phyloP scores from a whole-genome alignment of 2,329 filamentous ascomycete species.

The Verticillium klebahnii region DNA sequence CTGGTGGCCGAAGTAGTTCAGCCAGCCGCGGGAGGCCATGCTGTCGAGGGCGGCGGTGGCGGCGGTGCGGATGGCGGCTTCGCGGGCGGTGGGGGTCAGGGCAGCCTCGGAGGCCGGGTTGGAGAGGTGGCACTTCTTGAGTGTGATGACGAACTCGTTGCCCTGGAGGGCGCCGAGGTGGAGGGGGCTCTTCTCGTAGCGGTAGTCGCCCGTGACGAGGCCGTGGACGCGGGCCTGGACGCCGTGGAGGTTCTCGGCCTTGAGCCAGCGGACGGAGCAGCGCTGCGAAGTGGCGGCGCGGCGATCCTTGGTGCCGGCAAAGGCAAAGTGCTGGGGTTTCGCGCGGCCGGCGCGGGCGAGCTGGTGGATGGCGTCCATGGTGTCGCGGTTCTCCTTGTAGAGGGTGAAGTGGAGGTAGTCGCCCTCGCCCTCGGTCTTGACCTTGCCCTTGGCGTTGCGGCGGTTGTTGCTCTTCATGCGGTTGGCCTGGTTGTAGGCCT shows the following conservation, averaged over 20 bases:
- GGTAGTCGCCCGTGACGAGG: conserved; percentile 73
- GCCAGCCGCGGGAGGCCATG: conserved; percentile 72
- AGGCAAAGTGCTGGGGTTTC: conserved; percentile 68
- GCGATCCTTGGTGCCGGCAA: conserved; percentile 85
- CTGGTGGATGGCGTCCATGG: conserved; percentile 82
- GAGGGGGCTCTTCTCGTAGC: conserved; percentile 66
- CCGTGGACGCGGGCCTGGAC: conserved; percentile 61
- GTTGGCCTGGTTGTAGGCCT: conserved; percentile 17
- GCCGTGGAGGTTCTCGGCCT: conserved; percentile 55
- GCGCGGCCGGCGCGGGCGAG: conserved; percentile 70
- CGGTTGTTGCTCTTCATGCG: conserved; percentile 18
- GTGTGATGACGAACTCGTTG: conserved; percentile 89
- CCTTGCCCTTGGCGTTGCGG: conserved; percentile 9
- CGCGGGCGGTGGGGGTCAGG: conserved; percentile 11
- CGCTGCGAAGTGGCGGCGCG: conserved; percentile 82
- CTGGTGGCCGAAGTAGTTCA: conserved; percentile 98
- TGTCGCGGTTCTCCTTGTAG: conserved; percentile 96
- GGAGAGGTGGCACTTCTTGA: conserved; percentile 74
- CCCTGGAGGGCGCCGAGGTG: conserved; percentile 80
- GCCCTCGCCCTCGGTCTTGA: conserved; percentile 38
- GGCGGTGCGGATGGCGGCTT: conserved; percentile 23
- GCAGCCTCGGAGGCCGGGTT: conserved; percentile 21
- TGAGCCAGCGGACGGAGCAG: conserved; percentile 57
- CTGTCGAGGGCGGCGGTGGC: conserved; percentile 58
- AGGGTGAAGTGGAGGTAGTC: conserved; percentile 87